A percentile compares a stretch with the other conserved stretches of the same genome.
These are phyloP conservation scores for Angophora floribunda DNA, from an alignment of 345 rosid species.

Conservation along the genomic window DNA sequence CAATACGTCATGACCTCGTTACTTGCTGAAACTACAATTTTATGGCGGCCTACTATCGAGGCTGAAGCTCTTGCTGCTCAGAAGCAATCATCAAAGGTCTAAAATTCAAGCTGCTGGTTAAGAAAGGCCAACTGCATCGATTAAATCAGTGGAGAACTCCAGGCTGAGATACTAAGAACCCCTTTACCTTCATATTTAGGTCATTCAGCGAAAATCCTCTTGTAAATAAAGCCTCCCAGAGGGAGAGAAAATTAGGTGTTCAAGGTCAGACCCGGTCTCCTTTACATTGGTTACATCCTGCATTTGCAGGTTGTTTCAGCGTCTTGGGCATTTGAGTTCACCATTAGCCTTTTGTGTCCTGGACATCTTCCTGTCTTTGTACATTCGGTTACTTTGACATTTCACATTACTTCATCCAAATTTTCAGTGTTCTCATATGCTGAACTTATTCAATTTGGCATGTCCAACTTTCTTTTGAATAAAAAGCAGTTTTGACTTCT, in stretches of 20 bases:
- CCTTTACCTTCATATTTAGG: background rate
- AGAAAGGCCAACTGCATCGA: background rate
- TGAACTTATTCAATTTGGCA: background rate
- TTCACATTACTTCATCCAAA: background rate
- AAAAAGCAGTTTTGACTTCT: background rate
- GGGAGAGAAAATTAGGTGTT: background rate
- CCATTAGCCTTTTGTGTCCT: background rate
- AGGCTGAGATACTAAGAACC: background rate
- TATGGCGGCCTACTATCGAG: slow-evolving; percentile 78
- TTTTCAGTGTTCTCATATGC: background rate
- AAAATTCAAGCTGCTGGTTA: background rate
- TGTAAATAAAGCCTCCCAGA: background rate
- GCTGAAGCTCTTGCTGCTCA: slow-evolving; percentile 92
- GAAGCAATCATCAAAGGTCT: slow-evolving; percentile 61
- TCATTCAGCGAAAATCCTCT: background rate
- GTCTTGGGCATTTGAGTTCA: background rate
- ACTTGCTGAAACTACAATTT: background rate
- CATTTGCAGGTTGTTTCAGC: background rate
- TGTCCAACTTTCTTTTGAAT: background rate
- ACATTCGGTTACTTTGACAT: background rate
- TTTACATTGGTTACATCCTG: background rate
- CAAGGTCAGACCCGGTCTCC: background rate
- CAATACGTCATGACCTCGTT: too few species aligned
- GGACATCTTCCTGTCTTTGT: background rate
- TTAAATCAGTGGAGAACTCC: background rate